These are phyloP conservation scores for Macrocybe gigantea DNA, from an alignment of 768 basidiomycete genomes.

Conservation along the genomic window DNA sequence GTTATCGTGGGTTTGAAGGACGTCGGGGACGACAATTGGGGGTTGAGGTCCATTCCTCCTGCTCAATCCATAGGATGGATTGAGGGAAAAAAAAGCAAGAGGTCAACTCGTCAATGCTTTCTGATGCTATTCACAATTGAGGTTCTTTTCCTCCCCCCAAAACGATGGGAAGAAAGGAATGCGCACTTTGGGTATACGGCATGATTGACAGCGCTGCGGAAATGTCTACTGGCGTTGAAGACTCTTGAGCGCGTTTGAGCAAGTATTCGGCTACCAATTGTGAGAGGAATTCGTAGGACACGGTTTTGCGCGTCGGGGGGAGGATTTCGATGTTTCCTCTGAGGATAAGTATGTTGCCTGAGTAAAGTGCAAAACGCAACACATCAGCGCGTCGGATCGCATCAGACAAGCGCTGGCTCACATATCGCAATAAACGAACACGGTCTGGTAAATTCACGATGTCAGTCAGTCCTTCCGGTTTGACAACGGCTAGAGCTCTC, in stretches of 20 bases:
- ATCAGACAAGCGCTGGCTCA: conserved; percentile 24
- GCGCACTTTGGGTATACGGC: conserved; percentile 72
- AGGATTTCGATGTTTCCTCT: conserved; percentile 75
- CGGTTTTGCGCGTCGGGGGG: conserved; percentile 57
- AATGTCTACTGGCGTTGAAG: conserved; percentile 54
- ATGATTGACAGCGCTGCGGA: conserved; percentile 71
- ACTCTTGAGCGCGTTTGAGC: conserved; percentile 26
- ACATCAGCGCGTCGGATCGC: too few species aligned
- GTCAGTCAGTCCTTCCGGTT: conserved; percentile 3
- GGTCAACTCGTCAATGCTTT: too few species aligned
- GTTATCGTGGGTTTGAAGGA: conserved; percentile 40
- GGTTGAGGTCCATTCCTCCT: conserved; percentile 91
- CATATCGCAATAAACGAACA: conserved; percentile 83
- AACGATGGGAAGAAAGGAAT: neutral
- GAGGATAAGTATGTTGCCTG: conserved; percentile 86
- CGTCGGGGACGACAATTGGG: conserved; percentile 65
- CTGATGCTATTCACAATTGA: neutral
- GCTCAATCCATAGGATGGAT: conserved; percentile 1
- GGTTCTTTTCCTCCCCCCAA: neutral
- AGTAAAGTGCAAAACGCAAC: neutral
- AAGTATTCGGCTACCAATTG: conserved; percentile 82
- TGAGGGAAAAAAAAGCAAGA: neutral
- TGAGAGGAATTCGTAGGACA: conserved; percentile 82
- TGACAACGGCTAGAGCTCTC: conserved; percentile 14
- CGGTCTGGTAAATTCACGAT: too few species aligned